phyloP scores from a whole-genome alignment of 2,329 filamentous ascomycete species.

The Triangularia verruculosa region DNA sequence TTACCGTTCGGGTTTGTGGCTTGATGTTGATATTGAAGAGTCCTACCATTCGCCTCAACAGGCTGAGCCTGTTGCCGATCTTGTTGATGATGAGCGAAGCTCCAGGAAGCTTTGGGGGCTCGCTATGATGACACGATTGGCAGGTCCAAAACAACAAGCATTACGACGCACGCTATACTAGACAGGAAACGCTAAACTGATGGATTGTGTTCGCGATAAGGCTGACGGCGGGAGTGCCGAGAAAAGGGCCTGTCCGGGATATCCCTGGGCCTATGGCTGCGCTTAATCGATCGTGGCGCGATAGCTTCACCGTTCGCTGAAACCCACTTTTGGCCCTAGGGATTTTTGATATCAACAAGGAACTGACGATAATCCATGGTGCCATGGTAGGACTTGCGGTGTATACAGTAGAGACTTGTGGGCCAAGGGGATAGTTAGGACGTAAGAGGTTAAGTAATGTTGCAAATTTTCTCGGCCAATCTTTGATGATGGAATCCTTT shows the following conservation, averaged over 20 bases:
- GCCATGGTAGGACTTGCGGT: not conserved
- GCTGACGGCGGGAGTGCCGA: constrained; percentile 1
- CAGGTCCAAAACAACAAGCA: not conserved
- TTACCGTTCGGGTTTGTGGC: not conserved
- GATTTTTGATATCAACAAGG: not conserved
- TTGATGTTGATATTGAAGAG: not conserved
- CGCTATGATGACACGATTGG: not conserved
- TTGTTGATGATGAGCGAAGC: not conserved
- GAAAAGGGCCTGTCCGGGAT: not conserved
- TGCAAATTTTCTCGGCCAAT: not conserved
- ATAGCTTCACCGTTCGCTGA: not conserved
- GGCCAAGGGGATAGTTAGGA: not conserved
- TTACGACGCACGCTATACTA: not conserved
- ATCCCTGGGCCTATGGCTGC: not conserved
- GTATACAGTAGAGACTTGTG: not conserved
- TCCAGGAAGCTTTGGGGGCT: not conserved
- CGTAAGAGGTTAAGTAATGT: not conserved
- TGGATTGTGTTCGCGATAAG: not conserved
- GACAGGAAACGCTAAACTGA: not conserved
- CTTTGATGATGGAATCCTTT: not conserved
- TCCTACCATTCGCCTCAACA: not conserved
- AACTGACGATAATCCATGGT: not conserved
- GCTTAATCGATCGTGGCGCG: not conserved
- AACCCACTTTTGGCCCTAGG: not conserved
- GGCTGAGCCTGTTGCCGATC: not conserved